Conservation (phyloP, 768 basidiomycete genomes). For the Lactarius sanguifluus region DNA sequence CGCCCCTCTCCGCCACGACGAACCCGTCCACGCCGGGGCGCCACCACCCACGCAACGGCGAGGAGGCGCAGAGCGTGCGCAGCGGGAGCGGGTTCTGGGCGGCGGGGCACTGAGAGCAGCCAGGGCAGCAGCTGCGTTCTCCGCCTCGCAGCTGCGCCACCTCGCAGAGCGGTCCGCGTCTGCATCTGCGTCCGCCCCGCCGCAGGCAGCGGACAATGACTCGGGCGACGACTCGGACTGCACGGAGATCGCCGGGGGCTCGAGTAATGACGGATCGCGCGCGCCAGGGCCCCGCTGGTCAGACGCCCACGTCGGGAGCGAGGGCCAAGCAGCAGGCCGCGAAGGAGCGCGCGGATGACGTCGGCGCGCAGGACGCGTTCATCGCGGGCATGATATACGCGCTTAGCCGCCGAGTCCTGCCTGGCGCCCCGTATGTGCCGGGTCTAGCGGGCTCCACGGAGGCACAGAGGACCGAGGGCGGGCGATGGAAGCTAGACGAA, state of each 20-base stretch:
- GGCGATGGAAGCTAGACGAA: constrained; percentile 78
- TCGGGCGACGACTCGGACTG: constrained; percentile 62
- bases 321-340: not conserved
- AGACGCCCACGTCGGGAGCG: not conserved
- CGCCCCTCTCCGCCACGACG: constrained; percentile 15
- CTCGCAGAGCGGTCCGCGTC: constrained; percentile 10
- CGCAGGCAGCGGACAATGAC: constrained; percentile 47
- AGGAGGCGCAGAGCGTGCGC: constrained; percentile 47
- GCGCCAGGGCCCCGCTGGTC: not conserved
- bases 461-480: constrained; percentile 34
- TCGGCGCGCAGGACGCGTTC: constrained; percentile 79
- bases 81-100: constrained; percentile 83
- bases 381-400: constrained; percentile 88
- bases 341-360: constrained; percentile 57
- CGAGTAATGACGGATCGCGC: constrained; percentile 32
- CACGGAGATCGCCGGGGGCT: constrained; percentile 49
- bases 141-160: constrained; percentile 33
- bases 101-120: constrained; percentile 46
- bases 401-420: constrained; percentile 65
- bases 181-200: constrained; percentile 30
- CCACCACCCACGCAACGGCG: constrained; percentile 24
- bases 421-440: constrained; percentile 77
- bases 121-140: constrained; percentile 59
- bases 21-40: not conserved
- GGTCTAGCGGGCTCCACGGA: constrained; percentile 36